Evolutionary conservation across 768 basidiomycete genomes (phyloP).

Genomic region (Tricholoma matsutake): DNA sequence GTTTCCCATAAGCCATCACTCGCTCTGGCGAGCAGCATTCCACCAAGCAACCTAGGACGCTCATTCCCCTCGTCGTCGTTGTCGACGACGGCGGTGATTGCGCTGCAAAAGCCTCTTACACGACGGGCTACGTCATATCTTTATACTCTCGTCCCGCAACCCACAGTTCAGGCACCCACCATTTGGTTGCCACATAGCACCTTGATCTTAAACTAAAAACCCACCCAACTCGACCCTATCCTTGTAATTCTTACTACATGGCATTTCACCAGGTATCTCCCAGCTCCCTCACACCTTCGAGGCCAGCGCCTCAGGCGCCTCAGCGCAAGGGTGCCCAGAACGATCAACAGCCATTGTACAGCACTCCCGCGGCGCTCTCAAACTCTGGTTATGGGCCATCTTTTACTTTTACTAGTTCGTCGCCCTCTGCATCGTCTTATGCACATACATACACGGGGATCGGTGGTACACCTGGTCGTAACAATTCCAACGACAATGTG

Average conservation of each 20-base stretch:
- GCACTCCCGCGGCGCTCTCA: slow-evolving; percentile 41
- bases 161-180: slow-evolving; percentile 3
- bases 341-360: slow-evolving; percentile 29
- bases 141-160: slow-evolving; percentile 6
- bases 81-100: slow-evolving; percentile 12
- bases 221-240: background rate
- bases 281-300: slow-evolving; percentile 68
- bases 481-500: slow-evolving; percentile 39
- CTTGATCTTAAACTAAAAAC: background rate
- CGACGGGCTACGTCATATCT: slow-evolving; percentile 2
- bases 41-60: background rate
- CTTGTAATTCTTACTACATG: slow-evolving; percentile 21
- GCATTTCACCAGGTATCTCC: slow-evolving; percentile 39
- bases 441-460: slow-evolving; percentile 73
- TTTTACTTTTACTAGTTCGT: slow-evolving; percentile 48
- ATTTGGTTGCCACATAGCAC: background rate
- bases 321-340: slow-evolving; percentile 31
- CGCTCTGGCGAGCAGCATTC: background rate
- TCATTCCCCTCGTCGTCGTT: slow-evolving; percentile 7
- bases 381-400: slow-evolving; percentile 58
- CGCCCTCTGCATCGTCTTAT: slow-evolving; percentile 60
- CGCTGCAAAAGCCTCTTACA: background rate
- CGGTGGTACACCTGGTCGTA: slow-evolving; percentile 77
- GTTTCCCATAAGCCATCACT: background rate
- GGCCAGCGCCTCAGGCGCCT: slow-evolving; percentile 76